These are phyloP conservation scores for Pestalotiopsis sp. DNA, from an alignment of 2,329 filamentous ascomycete genomes.

Conservation along the genomic window DNA sequence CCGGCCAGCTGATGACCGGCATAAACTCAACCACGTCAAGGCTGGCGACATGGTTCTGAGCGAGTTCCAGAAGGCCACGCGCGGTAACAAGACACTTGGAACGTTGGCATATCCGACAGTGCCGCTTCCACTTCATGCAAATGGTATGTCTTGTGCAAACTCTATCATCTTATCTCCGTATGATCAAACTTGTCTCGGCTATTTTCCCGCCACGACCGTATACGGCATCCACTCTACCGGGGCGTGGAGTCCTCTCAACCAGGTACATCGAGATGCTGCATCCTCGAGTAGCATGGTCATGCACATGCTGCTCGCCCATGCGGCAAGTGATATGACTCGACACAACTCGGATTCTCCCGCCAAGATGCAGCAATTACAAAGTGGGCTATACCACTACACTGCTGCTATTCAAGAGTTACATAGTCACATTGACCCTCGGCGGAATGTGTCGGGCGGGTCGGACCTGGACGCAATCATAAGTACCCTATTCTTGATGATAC, in stretches of 20 bases:
- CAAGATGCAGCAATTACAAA: not conserved
- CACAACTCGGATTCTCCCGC: not conserved
- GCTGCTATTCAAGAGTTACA: not conserved
- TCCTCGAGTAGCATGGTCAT: constrained; percentile 12
- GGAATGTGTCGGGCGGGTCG: not conserved
- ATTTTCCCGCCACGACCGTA: constrained; percentile 12
- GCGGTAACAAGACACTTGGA: too few relatives aligned
- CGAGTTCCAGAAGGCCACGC: not conserved
- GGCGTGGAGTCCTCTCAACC: constrained; percentile 7
- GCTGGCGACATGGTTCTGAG: not conserved
- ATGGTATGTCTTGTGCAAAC: constrained; percentile 4
- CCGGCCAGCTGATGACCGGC: not conserved
- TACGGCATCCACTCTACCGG: not conserved
- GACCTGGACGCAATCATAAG: constrained; percentile 7
- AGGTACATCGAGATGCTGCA: constrained; percentile 5
- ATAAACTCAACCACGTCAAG: not conserved
- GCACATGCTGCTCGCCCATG: constrained; percentile 10
- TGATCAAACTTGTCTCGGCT: constrained; percentile 7
- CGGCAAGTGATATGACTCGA: constrained; percentile 9
- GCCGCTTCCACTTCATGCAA: not conserved
- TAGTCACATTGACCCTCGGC: not conserved
- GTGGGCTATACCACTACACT: not conserved
- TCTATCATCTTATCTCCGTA: constrained; percentile 2
- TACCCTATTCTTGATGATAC: constrained; percentile 12
- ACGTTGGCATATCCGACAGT: not conserved